Evolutionary conservation across 768 basidiomycete genomes (phyloP).

Genomic region (Psilocybe subaeruginosa): DNA sequence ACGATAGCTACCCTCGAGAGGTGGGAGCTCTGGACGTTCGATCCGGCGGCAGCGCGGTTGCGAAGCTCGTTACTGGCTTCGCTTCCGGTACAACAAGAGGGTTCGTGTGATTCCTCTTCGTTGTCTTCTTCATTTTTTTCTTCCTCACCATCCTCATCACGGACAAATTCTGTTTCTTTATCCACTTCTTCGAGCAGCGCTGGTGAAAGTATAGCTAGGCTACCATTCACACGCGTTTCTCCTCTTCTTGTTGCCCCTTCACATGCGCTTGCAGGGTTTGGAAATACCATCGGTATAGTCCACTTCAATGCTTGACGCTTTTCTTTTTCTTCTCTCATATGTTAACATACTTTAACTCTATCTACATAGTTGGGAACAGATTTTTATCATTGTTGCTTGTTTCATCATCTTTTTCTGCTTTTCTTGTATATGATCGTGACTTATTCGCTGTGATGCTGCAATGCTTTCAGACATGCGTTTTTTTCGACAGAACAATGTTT

Average conservation of each 20-base stretch:
- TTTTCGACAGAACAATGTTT: not conserved
- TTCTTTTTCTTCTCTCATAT: not conserved
- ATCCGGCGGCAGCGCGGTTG: constrained; percentile 51
- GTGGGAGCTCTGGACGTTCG: constrained; percentile 86
- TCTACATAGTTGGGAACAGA: not conserved
- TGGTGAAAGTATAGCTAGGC: constrained; percentile 46
- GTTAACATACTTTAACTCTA: not conserved
- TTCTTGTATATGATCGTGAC: not conserved
- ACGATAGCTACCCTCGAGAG: constrained; percentile 69
- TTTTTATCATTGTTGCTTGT: not conserved
- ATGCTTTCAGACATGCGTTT: not conserved
- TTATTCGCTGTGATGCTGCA: not conserved
- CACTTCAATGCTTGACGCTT: constrained; percentile 31
- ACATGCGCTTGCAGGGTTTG: constrained; percentile 71
- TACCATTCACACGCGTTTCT: constrained; percentile 82
- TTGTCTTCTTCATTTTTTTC: constrained; percentile 18
- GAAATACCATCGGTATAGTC: constrained; percentile 74
- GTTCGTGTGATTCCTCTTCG: constrained; percentile 24
- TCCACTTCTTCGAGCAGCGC: constrained; percentile 23
- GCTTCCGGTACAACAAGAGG: constrained; percentile 33
- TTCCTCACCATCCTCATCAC: constrained; percentile 17
- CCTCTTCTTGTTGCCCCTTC: constrained; percentile 54
- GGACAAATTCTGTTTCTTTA: constrained; percentile 27
- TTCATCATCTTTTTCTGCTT: not conserved
- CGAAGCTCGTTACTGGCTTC: constrained; percentile 56